A percentile compares a stretch with the other conserved stretches of the same genome.
phyloP scores from a whole-genome alignment of 2,329 filamentous ascomycete genomes.

The Trichoderma koningii region DNA sequence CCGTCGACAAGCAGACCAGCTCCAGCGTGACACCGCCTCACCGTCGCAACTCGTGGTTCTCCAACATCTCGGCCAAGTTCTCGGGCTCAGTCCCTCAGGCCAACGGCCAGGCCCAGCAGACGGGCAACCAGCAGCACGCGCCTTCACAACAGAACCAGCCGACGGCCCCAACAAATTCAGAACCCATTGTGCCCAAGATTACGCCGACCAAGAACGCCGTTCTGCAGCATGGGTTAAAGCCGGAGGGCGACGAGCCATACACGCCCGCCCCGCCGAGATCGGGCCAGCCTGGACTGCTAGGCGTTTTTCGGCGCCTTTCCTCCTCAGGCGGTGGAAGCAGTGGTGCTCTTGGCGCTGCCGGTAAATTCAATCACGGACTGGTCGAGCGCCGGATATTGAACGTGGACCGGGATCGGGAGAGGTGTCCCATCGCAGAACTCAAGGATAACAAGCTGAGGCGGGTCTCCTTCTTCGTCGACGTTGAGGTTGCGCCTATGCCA shows the following conservation, averaged over 20 bases:
- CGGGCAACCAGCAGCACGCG: slow-evolving; percentile 26
- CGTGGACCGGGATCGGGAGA: slow-evolving; percentile 74
- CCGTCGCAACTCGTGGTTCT: slow-evolving; percentile 84
- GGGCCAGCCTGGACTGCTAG: slow-evolving; percentile 71
- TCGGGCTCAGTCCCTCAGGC: slow-evolving; percentile 57
- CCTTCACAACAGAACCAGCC: slow-evolving; percentile 20
- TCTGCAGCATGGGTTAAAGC: slow-evolving; percentile 57
- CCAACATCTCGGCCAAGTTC: slow-evolving; percentile 90
- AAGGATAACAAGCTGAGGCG: slow-evolving; percentile 78
- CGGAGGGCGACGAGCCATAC: slow-evolving; percentile 66
- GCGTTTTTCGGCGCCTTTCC: slow-evolving; percentile 79
- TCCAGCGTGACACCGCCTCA: slow-evolving; percentile 44
- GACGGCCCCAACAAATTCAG: slow-evolving; percentile 38
- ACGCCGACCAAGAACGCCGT: slow-evolving; percentile 59
- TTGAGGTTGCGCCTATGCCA: slow-evolving; percentile 90
- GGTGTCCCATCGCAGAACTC: slow-evolving; percentile 78
- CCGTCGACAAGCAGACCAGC: slow-evolving; percentile 40
- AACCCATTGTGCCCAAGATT: slow-evolving; percentile 48
- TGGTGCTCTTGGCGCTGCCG: slow-evolving; percentile 35
- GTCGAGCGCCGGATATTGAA: slow-evolving; percentile 84
- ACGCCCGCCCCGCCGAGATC: slow-evolving; percentile 73
- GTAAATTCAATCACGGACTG: slow-evolving; percentile 59
- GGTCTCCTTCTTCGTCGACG: slow-evolving; percentile 94
- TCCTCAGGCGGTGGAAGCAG: slow-evolving; percentile 54
- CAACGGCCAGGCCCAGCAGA: slow-evolving; percentile 32